phyloP scores from a whole-genome alignment of 192 early-diverging fungal species.

The Paraglomus occultum region DNA sequence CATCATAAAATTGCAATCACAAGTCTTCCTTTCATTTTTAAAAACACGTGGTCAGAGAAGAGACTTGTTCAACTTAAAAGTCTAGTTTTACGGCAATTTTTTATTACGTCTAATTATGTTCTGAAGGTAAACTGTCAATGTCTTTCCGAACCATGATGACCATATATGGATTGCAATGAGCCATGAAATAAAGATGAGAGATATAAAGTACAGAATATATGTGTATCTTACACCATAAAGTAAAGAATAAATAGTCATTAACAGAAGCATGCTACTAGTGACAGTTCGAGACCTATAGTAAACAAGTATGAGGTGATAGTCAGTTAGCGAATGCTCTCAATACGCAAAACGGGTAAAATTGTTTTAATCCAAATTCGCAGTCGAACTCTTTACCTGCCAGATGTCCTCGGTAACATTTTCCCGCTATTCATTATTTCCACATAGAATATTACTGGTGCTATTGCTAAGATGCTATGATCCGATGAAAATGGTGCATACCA shows the following conservation, averaged over 20 bases:
- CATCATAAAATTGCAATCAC: too few species aligned
- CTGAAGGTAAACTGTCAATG: constrained; percentile 1
- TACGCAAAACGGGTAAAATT: background rate
- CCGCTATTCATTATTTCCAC: constrained; percentile 52
- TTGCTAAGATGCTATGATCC: constrained; percentile 62
- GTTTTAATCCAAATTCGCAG: background rate
- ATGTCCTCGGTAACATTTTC: constrained; percentile 53
- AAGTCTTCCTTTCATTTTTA: too few species aligned
- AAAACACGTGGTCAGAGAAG: too few species aligned
- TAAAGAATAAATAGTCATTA: constrained; percentile 22
- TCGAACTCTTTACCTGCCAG: constrained; percentile 34
- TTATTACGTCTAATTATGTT: background rate
- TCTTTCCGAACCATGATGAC: constrained; percentile 11
- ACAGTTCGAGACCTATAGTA: constrained; percentile 1
- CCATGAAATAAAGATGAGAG: constrained; percentile 22
- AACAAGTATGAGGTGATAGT: background rate
- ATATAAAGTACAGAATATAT: constrained; percentile 25
- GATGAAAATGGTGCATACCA: constrained; percentile 82
- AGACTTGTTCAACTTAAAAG: too few species aligned
- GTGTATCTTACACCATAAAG: constrained; percentile 29
- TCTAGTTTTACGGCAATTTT: background rate
- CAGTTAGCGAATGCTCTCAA: background rate
- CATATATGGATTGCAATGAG: constrained; percentile 23
- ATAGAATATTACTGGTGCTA: constrained; percentile 59
- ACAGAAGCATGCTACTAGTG: constrained; percentile 6